Evolutionary conservation across 176 grass and related monocot genomes (phyloP).

Genomic region (Puccinellia tenuiflora): DNA sequence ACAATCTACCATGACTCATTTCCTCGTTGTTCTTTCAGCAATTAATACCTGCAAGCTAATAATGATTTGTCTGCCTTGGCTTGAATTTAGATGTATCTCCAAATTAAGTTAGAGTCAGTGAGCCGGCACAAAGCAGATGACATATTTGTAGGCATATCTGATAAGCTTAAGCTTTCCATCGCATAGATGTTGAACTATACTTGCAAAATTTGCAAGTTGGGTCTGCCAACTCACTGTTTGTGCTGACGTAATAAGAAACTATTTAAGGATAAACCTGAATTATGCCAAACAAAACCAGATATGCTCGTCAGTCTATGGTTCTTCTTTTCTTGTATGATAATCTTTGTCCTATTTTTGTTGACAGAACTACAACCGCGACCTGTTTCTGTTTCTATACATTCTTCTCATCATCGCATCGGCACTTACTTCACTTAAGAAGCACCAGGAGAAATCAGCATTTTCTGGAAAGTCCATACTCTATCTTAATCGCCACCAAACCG

Average conservation of each 20-base stretch:
- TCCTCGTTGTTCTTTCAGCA: neutral
- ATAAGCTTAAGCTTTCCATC: neutral
- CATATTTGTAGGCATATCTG: neutral
- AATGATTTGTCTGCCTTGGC: neutral
- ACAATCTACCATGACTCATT: neutral
- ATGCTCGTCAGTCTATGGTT: neutral
- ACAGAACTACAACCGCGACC: constrained; percentile 71
- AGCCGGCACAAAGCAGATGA: neutral
- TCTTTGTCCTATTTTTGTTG: constrained; percentile 14
- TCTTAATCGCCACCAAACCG: constrained; percentile 79
- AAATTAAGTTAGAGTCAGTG: neutral
- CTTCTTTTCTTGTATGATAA: constrained; percentile 23
- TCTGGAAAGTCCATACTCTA: constrained; percentile 68
- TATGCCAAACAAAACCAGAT: neutral
- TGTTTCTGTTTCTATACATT: constrained; percentile 75
- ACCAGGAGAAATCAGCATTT: constrained; percentile 72
- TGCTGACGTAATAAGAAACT: neutral
- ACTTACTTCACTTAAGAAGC: constrained; percentile 71
- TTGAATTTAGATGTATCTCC: neutral
- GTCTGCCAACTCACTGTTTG: neutral
- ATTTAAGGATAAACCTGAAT: neutral
- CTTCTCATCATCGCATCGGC: constrained; percentile 62
- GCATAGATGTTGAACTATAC: neutral
- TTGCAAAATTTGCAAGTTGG: neutral
- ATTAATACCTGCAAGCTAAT: neutral